Percentiles rank a stretch among this genome's conserved stretches.
Conservation (phyloP, 164 flowering plant species). For the Nelumbo lutea region DNA sequence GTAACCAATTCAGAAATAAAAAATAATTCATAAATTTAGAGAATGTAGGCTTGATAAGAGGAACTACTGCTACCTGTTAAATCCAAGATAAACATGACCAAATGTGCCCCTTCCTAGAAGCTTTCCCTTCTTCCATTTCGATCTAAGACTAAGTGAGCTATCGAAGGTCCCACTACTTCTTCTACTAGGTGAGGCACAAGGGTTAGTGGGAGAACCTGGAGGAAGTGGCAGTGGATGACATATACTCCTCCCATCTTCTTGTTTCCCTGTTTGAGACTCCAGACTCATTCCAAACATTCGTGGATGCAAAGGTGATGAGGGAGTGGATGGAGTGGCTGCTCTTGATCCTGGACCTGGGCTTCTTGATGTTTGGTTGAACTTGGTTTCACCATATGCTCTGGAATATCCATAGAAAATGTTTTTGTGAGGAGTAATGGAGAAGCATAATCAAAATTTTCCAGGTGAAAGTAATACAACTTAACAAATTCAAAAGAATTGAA, state of each 20-base stretch:
- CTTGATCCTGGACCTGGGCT: slow-evolving; percentile 65
- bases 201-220: slow-evolving; percentile 76
- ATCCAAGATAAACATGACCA: slow-evolving; percentile 95
- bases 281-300: slow-evolving; percentile 30
- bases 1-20: background rate
- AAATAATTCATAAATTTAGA: background rate
- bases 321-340: slow-evolving; percentile 24
- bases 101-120: slow-evolving; percentile 94
- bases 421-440: slow-evolving; percentile 7
- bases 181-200: slow-evolving; percentile 32
- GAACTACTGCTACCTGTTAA: slow-evolving; percentile 57
- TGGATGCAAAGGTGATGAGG: slow-evolving; percentile 63
- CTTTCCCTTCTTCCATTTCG: slow-evolving; percentile 90
- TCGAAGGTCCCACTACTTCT: slow-evolving; percentile 37
- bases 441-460: background rate
- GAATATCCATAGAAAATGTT: slow-evolving; percentile 19
- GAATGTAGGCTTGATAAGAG: background rate
- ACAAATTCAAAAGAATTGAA: no score
- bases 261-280: slow-evolving; percentile 53
- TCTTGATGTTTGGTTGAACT: slow-evolving; percentile 35
- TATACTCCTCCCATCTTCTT: slow-evolving; percentile 56
- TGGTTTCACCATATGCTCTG: slow-evolving; percentile 44
- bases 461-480: no score
- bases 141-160: slow-evolving; percentile 19
- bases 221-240: slow-evolving; percentile 88